Evolutionary conservation across 305 asterid species (phyloP), one percentile per base, ranked within the genome.

Genomic region (Fraxinus greggii): DNA sequence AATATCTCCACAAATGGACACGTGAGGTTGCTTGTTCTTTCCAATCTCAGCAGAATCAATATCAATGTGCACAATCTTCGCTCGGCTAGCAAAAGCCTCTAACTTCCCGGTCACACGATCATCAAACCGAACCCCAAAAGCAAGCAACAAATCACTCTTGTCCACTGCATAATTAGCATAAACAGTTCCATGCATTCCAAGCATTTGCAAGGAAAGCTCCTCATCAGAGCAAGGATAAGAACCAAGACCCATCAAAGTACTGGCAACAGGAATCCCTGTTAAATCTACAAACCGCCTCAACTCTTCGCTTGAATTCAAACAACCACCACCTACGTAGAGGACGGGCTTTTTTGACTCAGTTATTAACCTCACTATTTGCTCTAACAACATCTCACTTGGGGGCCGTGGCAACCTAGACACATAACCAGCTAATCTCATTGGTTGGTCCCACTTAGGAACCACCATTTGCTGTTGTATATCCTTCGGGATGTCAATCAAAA

Each of bases 401-500:
- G 84, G 87, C 75, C 78, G 85, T 12, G 96, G 96, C 78, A 92
- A 81, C 81, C 94, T 88, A 67, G 92, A 89, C 48, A 86, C 63
- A 28, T 90, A 92, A 3, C 91, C 96, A 75, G 63, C 65, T 45
- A 92, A 85, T 7, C 88, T 86, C 86, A 92, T 90, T 0, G 90
- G 90, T 73, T 76, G 87, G 48, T 88, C 85, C 96, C 94, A 92
- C 29, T 88, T 67, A 12, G 74, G 74, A 67, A 67, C 36, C 19
- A 67, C 74, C 74, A 67, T 67, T 12, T 67, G 36, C 36, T 24
- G 74, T 67, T 67, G 74, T 9, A 67, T 84, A 81, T 92, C 96
- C 79, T 92, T 92, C 4, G 96, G 94, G 35, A 92, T 82, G 84
- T 92, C 96, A 32, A 92, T 92, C 77, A 92, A 83, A 48, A 92